A percentile compares a stretch with the other conserved stretches of the same genome.
Conservation (phyloP, 2,329 filamentous ascomycete genomes). For the Penicillium sp. region DNA sequence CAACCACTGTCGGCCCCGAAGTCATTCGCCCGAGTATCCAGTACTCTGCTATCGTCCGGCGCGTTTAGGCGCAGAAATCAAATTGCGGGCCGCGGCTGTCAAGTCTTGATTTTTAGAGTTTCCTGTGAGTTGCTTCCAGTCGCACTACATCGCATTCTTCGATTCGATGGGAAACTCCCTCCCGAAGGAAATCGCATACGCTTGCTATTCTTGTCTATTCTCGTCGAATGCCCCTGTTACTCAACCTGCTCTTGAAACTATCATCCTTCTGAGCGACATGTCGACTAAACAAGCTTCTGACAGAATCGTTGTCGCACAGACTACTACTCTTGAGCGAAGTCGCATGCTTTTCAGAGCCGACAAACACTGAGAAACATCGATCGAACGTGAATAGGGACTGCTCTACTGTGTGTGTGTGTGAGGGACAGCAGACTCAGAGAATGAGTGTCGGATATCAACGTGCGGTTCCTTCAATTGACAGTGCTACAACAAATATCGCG, state of each 20-base stretch:
- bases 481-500: slow-evolving; percentile 13
- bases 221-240: background rate
- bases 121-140: background rate
- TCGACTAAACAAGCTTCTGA: slow-evolving; percentile 1
- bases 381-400: background rate
- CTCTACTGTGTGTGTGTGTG: background rate
- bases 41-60: background rate
- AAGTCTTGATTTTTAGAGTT: background rate
- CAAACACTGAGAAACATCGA: background rate
- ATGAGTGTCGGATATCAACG: slow-evolving; percentile 8
- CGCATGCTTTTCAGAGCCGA: background rate
- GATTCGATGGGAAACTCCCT: background rate
- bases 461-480: slow-evolving; percentile 13
- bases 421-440: background rate
- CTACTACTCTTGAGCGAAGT: background rate
- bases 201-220: background rate
- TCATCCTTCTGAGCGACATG: background rate
- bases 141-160: background rate
- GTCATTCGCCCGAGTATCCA: background rate
- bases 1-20: background rate
- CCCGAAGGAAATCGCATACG: background rate
- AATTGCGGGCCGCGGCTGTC: background rate
- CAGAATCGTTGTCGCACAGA: background rate
- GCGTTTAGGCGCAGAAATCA: background rate
- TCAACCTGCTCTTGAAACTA: background rate